Evolutionary conservation across 169 alveolate species (phyloP), one percentile per base, ranked within the genome.

Genomic region (Cryptosporidium parvum): DNA sequence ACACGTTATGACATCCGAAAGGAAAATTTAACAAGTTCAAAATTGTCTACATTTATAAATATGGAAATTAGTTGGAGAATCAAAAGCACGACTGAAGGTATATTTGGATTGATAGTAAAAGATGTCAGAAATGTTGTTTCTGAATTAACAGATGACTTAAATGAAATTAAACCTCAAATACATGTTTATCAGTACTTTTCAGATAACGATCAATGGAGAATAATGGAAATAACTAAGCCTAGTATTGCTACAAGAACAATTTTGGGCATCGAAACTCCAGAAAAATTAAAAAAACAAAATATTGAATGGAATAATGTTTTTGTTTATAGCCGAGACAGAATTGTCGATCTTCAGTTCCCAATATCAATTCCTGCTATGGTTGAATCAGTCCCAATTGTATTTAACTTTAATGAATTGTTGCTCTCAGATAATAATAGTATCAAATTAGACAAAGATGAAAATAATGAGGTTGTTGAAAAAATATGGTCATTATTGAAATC

Each of bases 41-140:
- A 80, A 67, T 37, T 80, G 35, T 80, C 89, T 33, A 80, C 89
- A 80, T 80, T 80, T 59, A 80, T 80, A 31, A 80, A 80, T 80
- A 80, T 80, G 89, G 89, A 80, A 80, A 35, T 80, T 16, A 65
- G 89, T 39, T 80, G 89, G 89, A 80, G 89, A 80, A 80, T 80
- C 42, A 80, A 80, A 62, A 80, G 89, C 62, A 80, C 89, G 6
- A 80, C 89, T 29, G 89, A 80, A 65, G 89, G 89, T 26, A 65
- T 80, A 21, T 80, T 80, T 65, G 75, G 75, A 16, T 23, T 80
- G 21, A 21, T 80, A 8, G 69, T 80, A 10, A 80, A 31, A 48
- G 89, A 80, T 80, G 89, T 80, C 14, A 37, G 89, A 14, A 80
- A 80, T 42, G 89, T 80, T 14, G 75, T 80, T 23, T 80, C 89